Evolutionary conservation across 2,329 filamentous ascomycete species (phyloP).

Genomic region (Ascochyta koolunga): DNA sequence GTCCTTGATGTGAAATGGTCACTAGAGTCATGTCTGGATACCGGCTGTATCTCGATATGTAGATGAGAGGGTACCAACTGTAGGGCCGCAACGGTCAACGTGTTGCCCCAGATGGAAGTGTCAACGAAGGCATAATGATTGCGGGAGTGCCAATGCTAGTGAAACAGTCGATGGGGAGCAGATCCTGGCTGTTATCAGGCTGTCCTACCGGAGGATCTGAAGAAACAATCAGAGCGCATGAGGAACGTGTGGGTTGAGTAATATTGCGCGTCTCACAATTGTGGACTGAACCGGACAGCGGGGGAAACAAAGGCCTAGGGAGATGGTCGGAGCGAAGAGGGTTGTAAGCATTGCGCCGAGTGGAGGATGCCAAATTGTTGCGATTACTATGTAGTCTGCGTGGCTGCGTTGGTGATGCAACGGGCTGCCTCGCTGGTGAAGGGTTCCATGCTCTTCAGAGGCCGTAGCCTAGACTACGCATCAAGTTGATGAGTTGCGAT

Average conservation of each 20-base stretch:
- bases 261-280: conserved; percentile 17
- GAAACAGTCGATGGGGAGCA: conserved; percentile 9
- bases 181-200: conserved; percentile 5
- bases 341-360: background rate
- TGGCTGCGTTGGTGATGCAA: background rate
- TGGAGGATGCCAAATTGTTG: background rate
- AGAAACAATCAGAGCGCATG: conserved; percentile 6
- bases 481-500: conserved; percentile 14
- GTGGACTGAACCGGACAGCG: conserved; percentile 5
- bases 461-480: conserved; percentile 8
- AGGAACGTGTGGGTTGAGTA: conserved; percentile 7
- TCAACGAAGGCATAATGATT: conserved; percentile 8
- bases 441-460: conserved; percentile 5
- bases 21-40: background rate
- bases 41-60: background rate
- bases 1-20: background rate
- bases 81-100: background rate
- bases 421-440: background rate
- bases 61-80: background rate
- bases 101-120: conserved; percentile 9
- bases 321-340: background rate
- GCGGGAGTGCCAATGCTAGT: conserved; percentile 4
- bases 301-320: conserved; percentile 2
- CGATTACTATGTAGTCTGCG: background rate
- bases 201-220: background rate